Evolutionary conservation across 2,329 filamentous ascomycete genomes (phyloP).

Genomic region (Trichophyton equinum): DNA sequence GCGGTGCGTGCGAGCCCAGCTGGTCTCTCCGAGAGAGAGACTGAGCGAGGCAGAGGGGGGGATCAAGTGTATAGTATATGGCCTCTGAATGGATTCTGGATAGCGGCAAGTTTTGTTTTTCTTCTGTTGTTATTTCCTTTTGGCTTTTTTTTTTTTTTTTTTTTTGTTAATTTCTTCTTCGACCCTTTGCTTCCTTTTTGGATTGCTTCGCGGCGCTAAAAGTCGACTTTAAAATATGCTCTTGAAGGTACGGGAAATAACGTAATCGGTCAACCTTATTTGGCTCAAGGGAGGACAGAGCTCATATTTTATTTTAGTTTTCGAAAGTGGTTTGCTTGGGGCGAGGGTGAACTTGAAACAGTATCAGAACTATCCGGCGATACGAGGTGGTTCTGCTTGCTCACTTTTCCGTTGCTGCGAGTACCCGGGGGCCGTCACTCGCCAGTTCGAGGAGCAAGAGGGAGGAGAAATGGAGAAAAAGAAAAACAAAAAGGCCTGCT

Average conservation of each 20-base stretch:
- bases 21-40: background rate
- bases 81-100: slow-evolving; percentile 1
- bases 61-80: background rate
- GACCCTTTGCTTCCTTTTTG: background rate
- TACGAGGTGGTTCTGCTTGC: background rate
- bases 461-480: background rate
- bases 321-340: background rate
- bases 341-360: background rate
- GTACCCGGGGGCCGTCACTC: background rate
- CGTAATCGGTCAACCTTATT: slow-evolving; percentile 4
- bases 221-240: slow-evolving; percentile 2
- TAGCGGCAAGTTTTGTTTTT: background rate
- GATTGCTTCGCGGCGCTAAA: background rate
- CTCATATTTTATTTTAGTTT: background rate
- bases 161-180: background rate
- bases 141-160: background rate
- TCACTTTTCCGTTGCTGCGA: background rate
- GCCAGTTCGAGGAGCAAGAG: background rate
- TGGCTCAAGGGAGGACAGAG: background rate
- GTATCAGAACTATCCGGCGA: background rate
- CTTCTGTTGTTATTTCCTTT: background rate
- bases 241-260: slow-evolving; percentile 2
- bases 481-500: background rate
- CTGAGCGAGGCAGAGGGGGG: background rate
- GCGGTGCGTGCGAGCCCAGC: slow-evolving; percentile 1